Conservation (phyloP, 2,329 filamentous ascomycete species). For the Pezicula rhizophila region DNA sequence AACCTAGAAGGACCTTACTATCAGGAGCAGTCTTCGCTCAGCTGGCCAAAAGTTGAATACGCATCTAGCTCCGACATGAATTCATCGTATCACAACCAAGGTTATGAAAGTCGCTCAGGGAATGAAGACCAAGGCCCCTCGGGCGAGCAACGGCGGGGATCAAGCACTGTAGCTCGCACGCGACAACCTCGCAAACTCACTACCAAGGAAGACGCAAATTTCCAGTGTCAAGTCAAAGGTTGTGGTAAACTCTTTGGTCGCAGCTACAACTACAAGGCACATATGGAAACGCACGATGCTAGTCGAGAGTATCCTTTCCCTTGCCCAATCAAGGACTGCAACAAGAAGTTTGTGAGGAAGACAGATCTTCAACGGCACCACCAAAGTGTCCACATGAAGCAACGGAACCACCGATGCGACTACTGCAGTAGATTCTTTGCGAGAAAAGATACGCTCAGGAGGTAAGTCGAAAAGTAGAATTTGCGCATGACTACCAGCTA, state of each 20-base stretch:
- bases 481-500: conserved; percentile 2
- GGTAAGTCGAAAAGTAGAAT: conserved; percentile 39
- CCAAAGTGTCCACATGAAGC: conserved; percentile 67
- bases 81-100: conserved; percentile 19
- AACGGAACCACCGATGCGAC: conserved; percentile 63
- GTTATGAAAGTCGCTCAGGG: conserved; percentile 21
- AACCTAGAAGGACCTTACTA: conserved; percentile 23
- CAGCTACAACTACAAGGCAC: conserved; percentile 81
- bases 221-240: conserved; percentile 59
- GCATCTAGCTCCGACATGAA: conserved; percentile 15
- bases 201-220: conserved; percentile 64
- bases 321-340: conserved; percentile 60
- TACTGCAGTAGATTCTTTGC: conserved; percentile 69
- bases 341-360: conserved; percentile 73
- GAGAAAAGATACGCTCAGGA: conserved; percentile 74
- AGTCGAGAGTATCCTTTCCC: conserved; percentile 63
- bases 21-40: conserved; percentile 18
- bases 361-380: conserved; percentile 66
- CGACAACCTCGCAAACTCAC: conserved; percentile 45
- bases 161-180: conserved; percentile 21
- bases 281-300: conserved; percentile 78
- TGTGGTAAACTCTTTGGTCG: conserved; percentile 78
- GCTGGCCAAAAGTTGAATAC: conserved; percentile 25
- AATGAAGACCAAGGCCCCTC: conserved; percentile 15
- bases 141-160: conserved; percentile 11